Conservation (phyloP, 2,329 filamentous ascomycete species). For the Mycosphaerella sp. region DNA sequence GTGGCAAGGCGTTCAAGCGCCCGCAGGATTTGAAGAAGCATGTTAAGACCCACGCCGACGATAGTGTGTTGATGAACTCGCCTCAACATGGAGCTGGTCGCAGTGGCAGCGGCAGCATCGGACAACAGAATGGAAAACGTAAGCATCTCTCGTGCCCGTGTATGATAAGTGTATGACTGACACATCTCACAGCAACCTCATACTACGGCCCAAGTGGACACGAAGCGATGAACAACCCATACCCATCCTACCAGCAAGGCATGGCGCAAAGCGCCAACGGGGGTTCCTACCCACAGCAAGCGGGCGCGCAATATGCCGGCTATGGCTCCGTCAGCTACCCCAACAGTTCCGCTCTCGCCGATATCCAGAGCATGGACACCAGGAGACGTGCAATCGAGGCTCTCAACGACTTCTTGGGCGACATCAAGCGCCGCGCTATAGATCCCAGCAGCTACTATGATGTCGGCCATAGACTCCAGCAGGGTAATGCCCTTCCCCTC, state of each 20-base stretch:
- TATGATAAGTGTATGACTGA: not conserved
- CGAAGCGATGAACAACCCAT: conserved; percentile 31
- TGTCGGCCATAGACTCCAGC: conserved; percentile 73
- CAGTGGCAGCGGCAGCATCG: conserved; percentile 27
- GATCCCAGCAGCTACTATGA: conserved; percentile 85
- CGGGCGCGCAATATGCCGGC: conserved; percentile 32
- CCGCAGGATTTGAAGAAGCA: conserved; percentile 99
- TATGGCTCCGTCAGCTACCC: conserved; percentile 45
- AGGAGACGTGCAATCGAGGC: conserved; percentile 77
- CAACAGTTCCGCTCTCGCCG: conserved; percentile 32
- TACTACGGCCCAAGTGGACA: conserved; percentile 31
- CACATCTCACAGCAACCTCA: conserved; percentile 21
- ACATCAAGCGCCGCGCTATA: conserved; percentile 83
- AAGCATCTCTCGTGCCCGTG: conserved; percentile 24
- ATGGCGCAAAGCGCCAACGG: conserved; percentile 25
- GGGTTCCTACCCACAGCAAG: conserved; percentile 25
- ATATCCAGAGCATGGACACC: conserved; percentile 52
- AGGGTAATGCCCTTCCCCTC: conserved; percentile 56
- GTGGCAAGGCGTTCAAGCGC: conserved; percentile 97
- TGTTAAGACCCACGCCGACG: conserved; percentile 97
- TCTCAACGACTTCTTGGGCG: conserved; percentile 89
- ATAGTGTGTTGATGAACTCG: conserved; percentile 68
- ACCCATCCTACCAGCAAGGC: conserved; percentile 30
- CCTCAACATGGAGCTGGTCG: conserved; percentile 47
- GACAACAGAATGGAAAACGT: conserved; percentile 37